These are phyloP conservation scores for Excoecaria cochinchinensis DNA, from an alignment of 345 rosid species.

Conservation along the genomic window DNA sequence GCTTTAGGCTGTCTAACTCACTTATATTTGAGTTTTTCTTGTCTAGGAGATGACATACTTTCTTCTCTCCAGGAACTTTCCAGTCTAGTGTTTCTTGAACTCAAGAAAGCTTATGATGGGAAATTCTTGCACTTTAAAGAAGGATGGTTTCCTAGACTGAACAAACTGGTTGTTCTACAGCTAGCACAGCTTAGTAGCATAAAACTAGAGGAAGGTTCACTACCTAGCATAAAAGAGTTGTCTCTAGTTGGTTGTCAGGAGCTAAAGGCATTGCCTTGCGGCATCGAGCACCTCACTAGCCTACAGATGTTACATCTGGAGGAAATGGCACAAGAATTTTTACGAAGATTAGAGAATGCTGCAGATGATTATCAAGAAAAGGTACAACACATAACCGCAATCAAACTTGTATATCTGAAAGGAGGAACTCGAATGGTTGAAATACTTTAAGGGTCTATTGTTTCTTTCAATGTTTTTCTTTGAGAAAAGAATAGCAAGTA, in stretches of 20 bases:
- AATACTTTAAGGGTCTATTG: slow-evolving; percentile 11
- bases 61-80: slow-evolving; percentile 22
- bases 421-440: slow-evolving; percentile 18
- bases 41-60: slow-evolving; percentile 20
- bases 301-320: slow-evolving; percentile 29
- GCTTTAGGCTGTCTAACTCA: slow-evolving; percentile 25
- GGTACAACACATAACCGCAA: slow-evolving; percentile 21
- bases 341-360: not conserved
- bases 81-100: slow-evolving; percentile 23
- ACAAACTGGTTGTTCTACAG: slow-evolving; percentile 20
- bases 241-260: slow-evolving; percentile 17
- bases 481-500: no score
- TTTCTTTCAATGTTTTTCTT: not conserved
- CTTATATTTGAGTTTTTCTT: slow-evolving; percentile 20
- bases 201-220: slow-evolving; percentile 22
- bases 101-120: slow-evolving; percentile 25
- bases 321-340: slow-evolving; percentile 24
- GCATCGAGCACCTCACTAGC: slow-evolving; percentile 19
- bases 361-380: slow-evolving; percentile 13
- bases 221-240: slow-evolving; percentile 28
- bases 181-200: slow-evolving; percentile 16
- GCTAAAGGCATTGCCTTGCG: slow-evolving; percentile 20
- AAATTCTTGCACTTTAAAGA: slow-evolving; percentile 21
- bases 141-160: slow-evolving; percentile 28
- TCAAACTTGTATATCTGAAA: slow-evolving; percentile 12